These are phyloP conservation scores for Xylariaceae sp. DNA, from an alignment of 2,329 filamentous ascomycete genomes.

Conservation along the genomic window DNA sequence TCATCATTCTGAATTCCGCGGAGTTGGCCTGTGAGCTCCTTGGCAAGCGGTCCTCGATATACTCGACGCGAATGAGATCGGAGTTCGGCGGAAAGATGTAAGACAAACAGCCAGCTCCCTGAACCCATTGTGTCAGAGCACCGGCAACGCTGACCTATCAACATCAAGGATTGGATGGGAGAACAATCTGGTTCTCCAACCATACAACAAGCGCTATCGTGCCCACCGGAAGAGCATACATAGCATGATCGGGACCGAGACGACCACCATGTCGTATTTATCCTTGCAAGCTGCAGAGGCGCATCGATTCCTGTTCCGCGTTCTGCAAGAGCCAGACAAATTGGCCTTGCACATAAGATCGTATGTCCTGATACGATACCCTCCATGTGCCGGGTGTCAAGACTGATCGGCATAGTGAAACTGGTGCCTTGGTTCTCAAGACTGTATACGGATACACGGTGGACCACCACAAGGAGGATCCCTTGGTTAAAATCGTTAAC, in stretches of 20 bases:
- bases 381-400: not conserved
- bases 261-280: conserved; percentile 11
- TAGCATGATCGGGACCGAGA: conserved; percentile 28
- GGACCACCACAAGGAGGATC: conserved; percentile 21
- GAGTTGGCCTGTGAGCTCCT: conserved; percentile 35
- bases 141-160: not conserved
- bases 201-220: conserved; percentile 24
- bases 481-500: conserved; percentile 21
- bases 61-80: conserved; percentile 29
- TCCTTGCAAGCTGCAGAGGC: conserved; percentile 14
- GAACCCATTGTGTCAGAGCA: not conserved
- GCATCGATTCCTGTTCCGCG: conserved; percentile 16
- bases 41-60: conserved; percentile 32
- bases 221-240: conserved; percentile 27
- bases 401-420: conserved; percentile 19
- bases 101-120: not conserved
- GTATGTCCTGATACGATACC: not conserved
- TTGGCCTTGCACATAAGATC: conserved; percentile 13
- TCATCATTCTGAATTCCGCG: conserved; percentile 37
- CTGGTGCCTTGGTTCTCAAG: conserved; percentile 25
- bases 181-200: conserved; percentile 18
- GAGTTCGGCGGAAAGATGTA: conserved; percentile 25
- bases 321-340: conserved; percentile 9
- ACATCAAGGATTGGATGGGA: conserved; percentile 22
- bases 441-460: conserved; percentile 29